These are phyloP conservation scores for Aspergillus eucalypticola DNA, from an alignment of 2,329 filamentous ascomycete species.

Conservation along the genomic window DNA sequence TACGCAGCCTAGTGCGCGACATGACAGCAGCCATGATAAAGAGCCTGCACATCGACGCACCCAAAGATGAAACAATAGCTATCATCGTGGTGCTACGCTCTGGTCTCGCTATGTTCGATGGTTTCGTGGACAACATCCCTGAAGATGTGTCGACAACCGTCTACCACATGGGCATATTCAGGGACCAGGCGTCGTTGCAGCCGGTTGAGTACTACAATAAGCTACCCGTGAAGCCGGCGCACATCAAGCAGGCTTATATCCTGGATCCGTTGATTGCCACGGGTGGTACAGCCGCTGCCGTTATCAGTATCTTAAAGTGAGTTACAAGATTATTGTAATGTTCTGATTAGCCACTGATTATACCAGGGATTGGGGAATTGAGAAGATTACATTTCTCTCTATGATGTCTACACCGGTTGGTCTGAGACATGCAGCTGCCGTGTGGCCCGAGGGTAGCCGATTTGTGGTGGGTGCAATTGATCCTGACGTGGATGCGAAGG, in stretches of 20 bases:
- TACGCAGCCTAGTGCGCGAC: constrained; percentile 22
- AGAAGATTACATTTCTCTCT: constrained; percentile 30
- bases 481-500: constrained; percentile 24
- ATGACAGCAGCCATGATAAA: constrained; percentile 28
- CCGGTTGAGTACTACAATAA: constrained; percentile 36
- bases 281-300: constrained; percentile 28
- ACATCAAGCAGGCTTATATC: constrained; percentile 27
- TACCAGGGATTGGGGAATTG: constrained; percentile 29
- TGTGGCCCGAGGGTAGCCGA: constrained; percentile 29
- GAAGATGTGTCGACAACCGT: constrained; percentile 27
- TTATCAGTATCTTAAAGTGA: constrained; percentile 29
- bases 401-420: constrained; percentile 25
- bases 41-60: constrained; percentile 16
- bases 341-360: background rate
- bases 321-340: background rate
- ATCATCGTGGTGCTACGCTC: constrained; percentile 35
- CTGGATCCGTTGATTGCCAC: constrained; percentile 32
- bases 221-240: constrained; percentile 25
- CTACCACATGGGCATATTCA: constrained; percentile 33
- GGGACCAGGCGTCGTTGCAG: constrained; percentile 27
- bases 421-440: constrained; percentile 22
- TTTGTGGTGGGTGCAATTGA: constrained; percentile 31
- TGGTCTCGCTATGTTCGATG: constrained; percentile 42
- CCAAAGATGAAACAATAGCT: constrained; percentile 27
- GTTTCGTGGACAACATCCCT: constrained; percentile 31